A percentile compares a stretch with the other conserved stretches of the same genome.
These are phyloP conservation scores for Boletus subluridellus DNA, from an alignment of 1,284 basidiomycete genomes.

Conservation along the genomic window DNA sequence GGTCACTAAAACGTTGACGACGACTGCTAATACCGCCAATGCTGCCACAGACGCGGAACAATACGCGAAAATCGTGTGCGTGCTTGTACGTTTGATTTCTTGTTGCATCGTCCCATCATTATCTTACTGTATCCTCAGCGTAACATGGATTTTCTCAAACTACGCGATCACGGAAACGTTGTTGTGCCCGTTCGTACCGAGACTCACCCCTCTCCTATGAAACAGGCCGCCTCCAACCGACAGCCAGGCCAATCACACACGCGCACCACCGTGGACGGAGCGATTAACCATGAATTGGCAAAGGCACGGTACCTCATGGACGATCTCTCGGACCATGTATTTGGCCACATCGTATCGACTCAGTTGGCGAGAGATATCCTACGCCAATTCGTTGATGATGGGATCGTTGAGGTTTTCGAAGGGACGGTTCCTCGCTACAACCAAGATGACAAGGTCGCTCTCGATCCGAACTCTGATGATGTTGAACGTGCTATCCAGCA, in stretches of 20 bases:
- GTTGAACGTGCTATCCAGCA: not conserved
- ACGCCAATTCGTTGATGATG: not conserved
- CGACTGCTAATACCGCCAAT: too few relatives aligned
- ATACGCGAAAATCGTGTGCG: not conserved
- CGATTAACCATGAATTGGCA: too few relatives aligned
- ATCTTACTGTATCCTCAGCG: too few relatives aligned
- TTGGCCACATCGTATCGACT: conserved; percentile 5
- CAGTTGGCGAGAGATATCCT: conserved; percentile 3
- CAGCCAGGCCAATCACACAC: too few relatives aligned
- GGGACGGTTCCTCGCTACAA: not conserved
- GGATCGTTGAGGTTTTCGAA: conserved; percentile 1
- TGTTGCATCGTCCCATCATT: too few relatives aligned
- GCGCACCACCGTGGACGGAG: too few relatives aligned
- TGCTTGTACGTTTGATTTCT: conserved; percentile 1
- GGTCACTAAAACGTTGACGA: not conserved
- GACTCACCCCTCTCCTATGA: too few relatives aligned
- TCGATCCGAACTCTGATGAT: not conserved
- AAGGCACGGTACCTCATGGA: too few relatives aligned
- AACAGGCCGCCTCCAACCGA: too few relatives aligned
- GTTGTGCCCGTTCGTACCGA: too few relatives aligned
- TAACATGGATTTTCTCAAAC: too few relatives aligned
- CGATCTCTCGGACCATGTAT: not conserved
- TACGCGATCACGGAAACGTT: too few relatives aligned
- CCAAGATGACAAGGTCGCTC: not conserved
- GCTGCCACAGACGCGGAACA: not conserved